Base-by-base conservation (phyloP, 2,329 filamentous ascomycete species). In the Diaporthe sp. region DNA sequence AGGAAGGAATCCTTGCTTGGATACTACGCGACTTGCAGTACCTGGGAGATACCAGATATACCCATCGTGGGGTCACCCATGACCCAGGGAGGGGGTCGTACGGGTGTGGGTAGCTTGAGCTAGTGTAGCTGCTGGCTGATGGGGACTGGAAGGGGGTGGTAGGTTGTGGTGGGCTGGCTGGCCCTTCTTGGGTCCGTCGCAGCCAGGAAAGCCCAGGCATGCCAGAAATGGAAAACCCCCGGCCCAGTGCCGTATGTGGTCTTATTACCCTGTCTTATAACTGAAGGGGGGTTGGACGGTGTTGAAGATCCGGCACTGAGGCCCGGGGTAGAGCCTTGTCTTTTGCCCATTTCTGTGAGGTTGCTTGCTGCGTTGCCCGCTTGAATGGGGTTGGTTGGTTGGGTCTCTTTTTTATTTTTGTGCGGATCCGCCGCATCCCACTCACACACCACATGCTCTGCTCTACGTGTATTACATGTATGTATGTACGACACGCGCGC, bases 241-340 rank as follows among this genome's bases (percentile, higher is more conserved):
- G 61, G 28, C 38, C 58, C 58, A 64, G 58, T 45, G 12, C 38
- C 58, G 38, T 12, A 30, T n/a, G 58, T 67, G 47, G 64, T 22
- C 64, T 67, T 67, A 52, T 67, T 33, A 67, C 64, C 64, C 47
- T 52, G 64, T 67, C 64, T 67, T 67, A 64, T 64, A 64, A 3
- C 38, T 17, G 22, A 52, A 17, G 25, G 13, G 19, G 13, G 10
- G n/a, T n/a, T n/a, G n/a, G 47, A 52, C 30, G 64, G 45, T 19
- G 64, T 67, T 67, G 64, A 67, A 67, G 64, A 67, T 67, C 64
- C 64, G 64, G 64, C 64, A 67, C 64, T 54, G 64, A 67, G 64
- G 64, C 64, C 45, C 64, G 64, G 64, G 64, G 61, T 52, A 17
- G 38, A 61, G 58, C 38, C 58, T 40, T 42, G 35, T 38, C 15